Conservation (phyloP, 805 yeast species). For the Brettanomyces naardenensis region DNA sequence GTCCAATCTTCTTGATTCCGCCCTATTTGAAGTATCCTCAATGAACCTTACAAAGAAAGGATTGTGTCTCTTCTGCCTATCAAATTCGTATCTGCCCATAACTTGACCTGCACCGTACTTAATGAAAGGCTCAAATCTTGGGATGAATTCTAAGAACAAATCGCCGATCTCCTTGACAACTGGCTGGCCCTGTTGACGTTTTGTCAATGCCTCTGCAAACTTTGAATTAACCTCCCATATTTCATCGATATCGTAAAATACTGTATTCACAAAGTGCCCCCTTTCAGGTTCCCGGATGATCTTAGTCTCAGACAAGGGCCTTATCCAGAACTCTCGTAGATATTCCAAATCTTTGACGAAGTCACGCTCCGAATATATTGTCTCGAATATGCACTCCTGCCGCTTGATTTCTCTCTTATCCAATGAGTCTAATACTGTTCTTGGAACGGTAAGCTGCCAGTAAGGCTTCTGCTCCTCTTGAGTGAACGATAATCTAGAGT, state of each 20-base stretch:
- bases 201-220: constrained; percentile 82
- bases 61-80: constrained; percentile 85
- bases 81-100: constrained; percentile 91
- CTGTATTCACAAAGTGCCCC: constrained; percentile 85
- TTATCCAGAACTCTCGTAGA: constrained; percentile 86
- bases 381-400: constrained; percentile 92
- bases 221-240: constrained; percentile 76
- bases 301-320: constrained; percentile 79
- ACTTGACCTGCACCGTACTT: constrained; percentile 92
- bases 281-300: constrained; percentile 84
- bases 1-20: constrained; percentile 83
- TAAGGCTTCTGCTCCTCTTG: constrained; percentile 76
- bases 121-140: constrained; percentile 86
- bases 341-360: constrained; percentile 93
- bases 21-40: constrained; percentile 79
- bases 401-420: constrained; percentile 83
- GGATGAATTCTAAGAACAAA: constrained; percentile 73
- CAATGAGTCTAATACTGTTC: constrained; percentile 65
- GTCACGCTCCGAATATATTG: constrained; percentile 88
- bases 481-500: constrained; percentile 58
- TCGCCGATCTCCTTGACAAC: constrained; percentile 85
- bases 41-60: constrained; percentile 89
- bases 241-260: constrained; percentile 84
- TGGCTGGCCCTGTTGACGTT: constrained; percentile 79
- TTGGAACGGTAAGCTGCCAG: constrained; percentile 91